These are phyloP conservation scores for Murraya paniculata DNA, from an alignment of 345 rosid species.

Conservation along the genomic window DNA sequence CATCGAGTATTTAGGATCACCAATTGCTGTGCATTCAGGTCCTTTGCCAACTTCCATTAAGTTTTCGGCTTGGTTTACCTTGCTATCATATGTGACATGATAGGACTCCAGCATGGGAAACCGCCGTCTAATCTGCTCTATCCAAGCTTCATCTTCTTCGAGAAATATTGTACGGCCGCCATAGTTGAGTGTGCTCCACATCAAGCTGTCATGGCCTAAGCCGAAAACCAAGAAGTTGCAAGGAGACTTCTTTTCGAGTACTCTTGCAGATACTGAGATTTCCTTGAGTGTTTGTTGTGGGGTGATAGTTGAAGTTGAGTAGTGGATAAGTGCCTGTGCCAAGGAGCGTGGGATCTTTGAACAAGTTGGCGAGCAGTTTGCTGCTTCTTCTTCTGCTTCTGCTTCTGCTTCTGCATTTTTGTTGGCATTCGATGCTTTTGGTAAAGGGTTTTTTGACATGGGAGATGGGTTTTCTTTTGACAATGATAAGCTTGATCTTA, in stretches of 20 bases:
- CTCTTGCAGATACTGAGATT: constrained; percentile 53
- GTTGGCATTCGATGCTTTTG: neutral
- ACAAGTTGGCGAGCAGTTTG: constrained; percentile 41
- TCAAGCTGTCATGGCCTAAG: constrained; percentile 82
- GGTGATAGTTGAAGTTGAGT: constrained; percentile 76
- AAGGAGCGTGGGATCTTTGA: constrained; percentile 56
- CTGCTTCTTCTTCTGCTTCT: neutral
- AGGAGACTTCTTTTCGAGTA: constrained; percentile 66
- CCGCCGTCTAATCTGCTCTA: constrained; percentile 55
- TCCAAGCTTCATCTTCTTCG: constrained; percentile 92
- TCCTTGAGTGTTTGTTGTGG: constrained; percentile 84
- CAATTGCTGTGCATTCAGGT: constrained; percentile 63
- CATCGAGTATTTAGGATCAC: constrained; percentile 68
- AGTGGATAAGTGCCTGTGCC: constrained; percentile 72
- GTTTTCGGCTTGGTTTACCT: constrained; percentile 65
- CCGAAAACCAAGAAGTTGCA: constrained; percentile 95
- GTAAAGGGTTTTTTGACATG: neutral
- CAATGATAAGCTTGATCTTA: constrained; percentile 56
- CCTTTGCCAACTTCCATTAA: constrained; percentile 69
- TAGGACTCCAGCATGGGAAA: constrained; percentile 71
- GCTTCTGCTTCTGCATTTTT: neutral
- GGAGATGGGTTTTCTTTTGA: constrained; percentile 18
- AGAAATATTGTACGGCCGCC: constrained; percentile 82
- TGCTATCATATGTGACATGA: constrained; percentile 73
- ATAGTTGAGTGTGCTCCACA: constrained; percentile 90